These are phyloP conservation scores for Buddleja alternifolia DNA, from an alignment of 257 asterid genomes.

Conservation along the genomic window DNA sequence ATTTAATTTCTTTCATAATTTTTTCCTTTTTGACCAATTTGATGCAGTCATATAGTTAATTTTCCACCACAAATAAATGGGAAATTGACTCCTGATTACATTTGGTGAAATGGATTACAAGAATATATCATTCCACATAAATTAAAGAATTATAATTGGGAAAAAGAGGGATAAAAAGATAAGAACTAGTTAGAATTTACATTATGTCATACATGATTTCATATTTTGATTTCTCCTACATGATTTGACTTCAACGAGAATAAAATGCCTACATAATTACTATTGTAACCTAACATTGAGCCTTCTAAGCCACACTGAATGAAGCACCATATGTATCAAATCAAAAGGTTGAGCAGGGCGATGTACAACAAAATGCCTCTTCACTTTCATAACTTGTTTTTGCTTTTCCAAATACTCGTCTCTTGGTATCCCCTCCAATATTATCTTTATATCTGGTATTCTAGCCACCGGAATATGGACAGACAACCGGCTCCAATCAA, in stretches of 20 bases:
- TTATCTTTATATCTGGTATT: slow-evolving; percentile 46
- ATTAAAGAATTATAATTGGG: too few relatives aligned
- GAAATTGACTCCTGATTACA: too few relatives aligned
- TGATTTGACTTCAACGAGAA: too few relatives aligned
- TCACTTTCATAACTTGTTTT: slow-evolving; percentile 36
- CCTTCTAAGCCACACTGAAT: slow-evolving; percentile 70
- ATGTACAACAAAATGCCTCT: slow-evolving; percentile 56
- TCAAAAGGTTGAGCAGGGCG: slow-evolving; percentile 48
- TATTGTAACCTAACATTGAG: slow-evolving; percentile 42
- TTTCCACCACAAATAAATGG: too few relatives aligned
- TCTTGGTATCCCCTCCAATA: slow-evolving; percentile 40
- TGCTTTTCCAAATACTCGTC: slow-evolving; percentile 43
- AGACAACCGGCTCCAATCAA: slow-evolving; percentile 58
- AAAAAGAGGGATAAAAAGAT: too few relatives aligned
- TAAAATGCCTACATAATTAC: not conserved
- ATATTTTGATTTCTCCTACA: too few relatives aligned
- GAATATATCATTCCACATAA: too few relatives aligned
- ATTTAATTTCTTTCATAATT: not conserved
- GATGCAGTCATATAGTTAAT: too few relatives aligned
- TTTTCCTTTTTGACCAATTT: too few relatives aligned
- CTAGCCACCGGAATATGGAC: slow-evolving; percentile 36
- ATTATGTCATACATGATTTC: too few relatives aligned
- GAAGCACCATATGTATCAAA: slow-evolving; percentile 53
- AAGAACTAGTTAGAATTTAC: too few relatives aligned
- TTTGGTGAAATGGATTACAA: too few relatives aligned